These are phyloP conservation scores for Thielaviopsis punctulata DNA, from an alignment of 2,329 filamentous ascomycete genomes.

Conservation along the genomic window DNA sequence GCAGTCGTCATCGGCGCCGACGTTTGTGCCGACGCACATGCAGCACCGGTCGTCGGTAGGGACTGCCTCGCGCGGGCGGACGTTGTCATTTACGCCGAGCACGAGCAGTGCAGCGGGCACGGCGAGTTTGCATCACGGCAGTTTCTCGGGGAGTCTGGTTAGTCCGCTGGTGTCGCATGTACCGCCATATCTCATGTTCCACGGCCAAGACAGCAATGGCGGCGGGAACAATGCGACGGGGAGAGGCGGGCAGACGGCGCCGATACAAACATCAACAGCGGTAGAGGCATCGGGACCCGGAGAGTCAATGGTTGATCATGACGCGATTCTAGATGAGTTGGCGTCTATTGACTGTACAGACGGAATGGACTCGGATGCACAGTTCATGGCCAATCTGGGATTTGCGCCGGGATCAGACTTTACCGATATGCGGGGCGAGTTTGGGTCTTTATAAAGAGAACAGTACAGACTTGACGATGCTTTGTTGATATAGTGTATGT, in stretches of 20 bases:
- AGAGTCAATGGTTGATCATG: constrained; percentile 25
- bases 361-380: constrained; percentile 35
- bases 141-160: background rate
- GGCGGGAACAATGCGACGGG: background rate
- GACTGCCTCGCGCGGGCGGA: background rate
- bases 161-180: constrained; percentile 5
- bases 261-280: background rate
- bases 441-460: constrained; percentile 17
- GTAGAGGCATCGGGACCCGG: background rate
- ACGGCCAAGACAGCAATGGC: background rate
- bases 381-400: constrained; percentile 51
- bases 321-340: constrained; percentile 34
- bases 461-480: background rate
- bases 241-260: background rate
- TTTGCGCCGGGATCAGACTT: constrained; percentile 46
- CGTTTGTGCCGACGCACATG: constrained; percentile 2
- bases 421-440: constrained; percentile 30
- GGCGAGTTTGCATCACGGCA: background rate
- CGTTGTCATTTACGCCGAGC: constrained; percentile 1
- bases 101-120: background rate
- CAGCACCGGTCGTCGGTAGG: background rate
- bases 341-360: constrained; percentile 33
- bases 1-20: background rate
- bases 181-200: constrained; percentile 6
- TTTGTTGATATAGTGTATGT: background rate